Evolutionary conservation across 2,329 filamentous ascomycete species (phyloP).

Genomic region (Phyllosticta capitalensis): DNA sequence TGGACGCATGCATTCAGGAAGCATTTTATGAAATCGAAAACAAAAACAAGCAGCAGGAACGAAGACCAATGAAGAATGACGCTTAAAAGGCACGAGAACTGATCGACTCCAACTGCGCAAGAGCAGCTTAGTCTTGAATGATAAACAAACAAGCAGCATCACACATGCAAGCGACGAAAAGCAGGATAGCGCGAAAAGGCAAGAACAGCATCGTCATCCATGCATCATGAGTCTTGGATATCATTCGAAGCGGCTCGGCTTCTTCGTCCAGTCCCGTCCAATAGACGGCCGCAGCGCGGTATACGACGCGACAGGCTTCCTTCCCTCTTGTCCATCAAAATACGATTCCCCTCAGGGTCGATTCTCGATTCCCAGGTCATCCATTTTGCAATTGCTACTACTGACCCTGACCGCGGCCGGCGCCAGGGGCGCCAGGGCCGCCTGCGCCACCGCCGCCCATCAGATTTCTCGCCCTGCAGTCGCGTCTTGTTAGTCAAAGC

Average conservation of each 20-base stretch:
- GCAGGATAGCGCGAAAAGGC: no score
- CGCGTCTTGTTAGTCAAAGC: not conserved
- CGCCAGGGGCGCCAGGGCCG: conserved; percentile 12
- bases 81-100: not conserved
- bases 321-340: not conserved
- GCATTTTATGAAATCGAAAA: not conserved
- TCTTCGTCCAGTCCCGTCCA: not conserved
- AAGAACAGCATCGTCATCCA: not conserved
- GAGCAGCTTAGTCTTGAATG: no score
- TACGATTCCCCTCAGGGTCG: no score
- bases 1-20: no score
- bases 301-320: not conserved
- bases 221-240: not conserved
- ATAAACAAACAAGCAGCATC: no score
- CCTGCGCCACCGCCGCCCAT: conserved; percentile 49
- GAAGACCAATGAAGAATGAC: not conserved
- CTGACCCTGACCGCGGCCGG: not conserved
- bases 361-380: no score
- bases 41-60: not conserved
- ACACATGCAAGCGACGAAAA: no score
- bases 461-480: conserved; percentile 53
- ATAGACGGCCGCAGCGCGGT: no score
- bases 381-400: not conserved
- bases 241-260: not conserved
- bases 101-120: not conserved